Base-by-base conservation (phyloP, 192 early-diverging fungal species). In the Glomus cerebriforme region DNA sequence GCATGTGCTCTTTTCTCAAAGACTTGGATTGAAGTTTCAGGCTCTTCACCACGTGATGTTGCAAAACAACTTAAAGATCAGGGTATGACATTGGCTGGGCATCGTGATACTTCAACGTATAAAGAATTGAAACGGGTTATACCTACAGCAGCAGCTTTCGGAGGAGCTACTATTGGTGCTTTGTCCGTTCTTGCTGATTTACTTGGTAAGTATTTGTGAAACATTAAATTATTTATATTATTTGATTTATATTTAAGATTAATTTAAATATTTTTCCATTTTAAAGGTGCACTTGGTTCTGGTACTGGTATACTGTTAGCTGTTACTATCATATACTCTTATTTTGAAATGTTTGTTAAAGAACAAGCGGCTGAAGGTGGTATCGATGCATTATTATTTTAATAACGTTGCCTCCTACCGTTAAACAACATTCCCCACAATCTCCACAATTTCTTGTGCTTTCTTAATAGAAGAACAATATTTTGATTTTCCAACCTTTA, bases 91-190 rank as follows among this genome's bases (percentile, higher is more conserved):
- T 93, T 99, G 86, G 92, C 94, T 29, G 96, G 96, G 37, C 91
- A 97, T 84, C 93, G 97, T 82, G 97, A 98, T 78, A 92, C 88
- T 22, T 95, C 95, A 73, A 95, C 98, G 94, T 99, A 99, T 92
- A 99, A 99, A 93, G 97, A 99, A 90, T 90, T 99, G 82, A 99
- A 99, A 92, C 92, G 95, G 77, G 91, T 98, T 69, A 99, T 99
- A 82, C 98, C 98, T 15, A 96, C 93, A 68, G 98, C 98, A 70
- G 98, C 98, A 26, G 93, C 95, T 59, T 96, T 99, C 77, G 98
- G 98, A 81, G 98, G 98, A 79, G 92, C 98, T 26, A 95, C 94
- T 83, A 95, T 99, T 84, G 98, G 97, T 73, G 93, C 95, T 27
- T 85, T 99, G 71, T 96, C 95, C 62, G 97, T 99, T 59, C 86